phyloP scores from a whole-genome alignment of 805 yeast species.

The Ogataea polymorpha region DNA sequence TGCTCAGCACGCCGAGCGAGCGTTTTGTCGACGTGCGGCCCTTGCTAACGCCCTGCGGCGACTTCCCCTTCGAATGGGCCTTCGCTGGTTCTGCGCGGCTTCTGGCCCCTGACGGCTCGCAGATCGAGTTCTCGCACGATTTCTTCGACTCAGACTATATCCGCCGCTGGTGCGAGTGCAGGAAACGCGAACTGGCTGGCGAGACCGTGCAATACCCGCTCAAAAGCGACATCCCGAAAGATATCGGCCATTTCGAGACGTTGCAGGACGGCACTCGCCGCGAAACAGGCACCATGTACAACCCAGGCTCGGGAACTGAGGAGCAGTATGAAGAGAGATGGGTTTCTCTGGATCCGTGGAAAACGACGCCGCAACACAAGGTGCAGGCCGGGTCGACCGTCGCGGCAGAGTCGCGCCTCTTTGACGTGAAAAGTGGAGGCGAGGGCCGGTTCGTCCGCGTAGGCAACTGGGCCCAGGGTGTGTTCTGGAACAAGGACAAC shows the following conservation, averaged over 20 bases:
- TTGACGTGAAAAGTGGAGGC: slow-evolving; percentile 23
- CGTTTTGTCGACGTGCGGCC: slow-evolving; percentile 49
- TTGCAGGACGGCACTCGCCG: slow-evolving; percentile 40
- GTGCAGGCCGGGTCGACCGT: slow-evolving; percentile 7
- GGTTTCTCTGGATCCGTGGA: slow-evolving; percentile 45
- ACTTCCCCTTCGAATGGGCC: slow-evolving; percentile 57
- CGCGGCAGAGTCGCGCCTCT: slow-evolving; percentile 16
- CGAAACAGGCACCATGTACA: slow-evolving; percentile 50
- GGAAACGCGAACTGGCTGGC: slow-evolving; percentile 5
- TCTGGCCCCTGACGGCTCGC: slow-evolving; percentile 28
- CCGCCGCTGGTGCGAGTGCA: slow-evolving; percentile 12
- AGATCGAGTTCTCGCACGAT: slow-evolving; percentile 40
- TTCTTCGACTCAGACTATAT: slow-evolving; percentile 41
- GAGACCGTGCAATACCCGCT: slow-evolving; percentile 15
- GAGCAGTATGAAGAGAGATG: slow-evolving; percentile 53
- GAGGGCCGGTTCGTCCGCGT: slow-evolving; percentile 45
- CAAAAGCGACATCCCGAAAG: slow-evolving; percentile 31
- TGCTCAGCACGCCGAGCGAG: slow-evolving; percentile 40
- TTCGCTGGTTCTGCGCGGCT: slow-evolving; percentile 49
- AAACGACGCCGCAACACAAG: slow-evolving; percentile 28
- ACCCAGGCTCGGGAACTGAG: slow-evolving; percentile 40
- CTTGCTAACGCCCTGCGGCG: slow-evolving; percentile 29
- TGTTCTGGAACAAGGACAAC: slow-evolving; percentile 35
- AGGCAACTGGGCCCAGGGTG: slow-evolving; percentile 54
- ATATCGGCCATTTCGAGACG: slow-evolving; percentile 44